Percentiles rank a stretch among this genome's conserved stretches.
These are phyloP conservation scores for Peronospora belbahrii DNA, from an alignment of 352 stramenopile genomes.

Conservation along the genomic window DNA sequence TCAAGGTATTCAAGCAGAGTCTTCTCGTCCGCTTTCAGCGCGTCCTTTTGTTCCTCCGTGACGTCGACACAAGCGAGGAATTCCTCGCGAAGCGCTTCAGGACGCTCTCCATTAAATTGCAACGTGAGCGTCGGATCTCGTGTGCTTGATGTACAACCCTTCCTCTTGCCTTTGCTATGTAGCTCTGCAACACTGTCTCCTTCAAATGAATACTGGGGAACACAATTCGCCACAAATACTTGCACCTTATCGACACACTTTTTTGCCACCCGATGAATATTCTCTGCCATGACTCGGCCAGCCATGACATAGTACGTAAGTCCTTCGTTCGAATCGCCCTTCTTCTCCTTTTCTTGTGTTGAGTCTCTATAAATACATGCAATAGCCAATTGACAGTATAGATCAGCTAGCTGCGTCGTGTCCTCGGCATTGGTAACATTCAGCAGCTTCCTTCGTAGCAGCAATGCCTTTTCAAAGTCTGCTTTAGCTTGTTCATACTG, in stretches of 20 bases:
- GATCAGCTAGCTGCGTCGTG: constrained; percentile 70
- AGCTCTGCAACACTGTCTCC: constrained; percentile 4
- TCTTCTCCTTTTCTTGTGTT: constrained; percentile 18
- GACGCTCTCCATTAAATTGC: constrained; percentile 40
- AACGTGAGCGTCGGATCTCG: constrained; percentile 22
- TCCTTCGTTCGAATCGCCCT: constrained; percentile 34
- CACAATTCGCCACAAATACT: constrained; percentile 40
- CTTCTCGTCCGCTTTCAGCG: constrained; percentile 24
- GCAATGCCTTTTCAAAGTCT: constrained; percentile 74
- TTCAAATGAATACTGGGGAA: constrained; percentile 44
- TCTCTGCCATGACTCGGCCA: constrained; percentile 71
- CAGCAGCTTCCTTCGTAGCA: constrained; percentile 65
- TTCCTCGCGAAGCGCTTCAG: constrained; percentile 45
- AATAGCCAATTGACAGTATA: constrained; percentile 82
- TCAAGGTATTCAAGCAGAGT: constrained; percentile 75
- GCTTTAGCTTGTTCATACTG: constrained; percentile 63
- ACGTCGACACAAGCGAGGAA: constrained; percentile 46
- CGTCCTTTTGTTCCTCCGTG: constrained; percentile 16
- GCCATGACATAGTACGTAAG: constrained; percentile 80
- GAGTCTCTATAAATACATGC: constrained; percentile 78
- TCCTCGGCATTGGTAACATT: constrained; percentile 52
- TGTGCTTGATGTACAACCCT: constrained; percentile 20
- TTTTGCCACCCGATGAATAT: constrained; percentile 54
- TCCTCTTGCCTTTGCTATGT: constrained; percentile 71
- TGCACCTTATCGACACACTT: constrained; percentile 35